Evolutionary conservation across 2,329 filamentous ascomycete genomes (phyloP).

Genomic region (Kalmusia sp.): DNA sequence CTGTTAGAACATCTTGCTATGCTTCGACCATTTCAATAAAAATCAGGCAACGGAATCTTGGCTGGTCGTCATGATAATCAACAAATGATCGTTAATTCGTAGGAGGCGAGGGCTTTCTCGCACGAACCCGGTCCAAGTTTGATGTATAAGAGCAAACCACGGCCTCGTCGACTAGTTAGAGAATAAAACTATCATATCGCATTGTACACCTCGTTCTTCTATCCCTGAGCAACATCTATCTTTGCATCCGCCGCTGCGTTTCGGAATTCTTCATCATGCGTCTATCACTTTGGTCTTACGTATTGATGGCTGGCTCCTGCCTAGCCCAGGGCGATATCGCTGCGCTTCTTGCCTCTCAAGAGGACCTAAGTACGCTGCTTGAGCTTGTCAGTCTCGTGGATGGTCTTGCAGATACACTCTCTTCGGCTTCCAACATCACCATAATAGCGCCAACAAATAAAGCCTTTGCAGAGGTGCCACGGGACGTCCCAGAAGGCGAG

Average conservation of each 20-base stretch:
- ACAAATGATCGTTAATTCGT: too few species aligned
- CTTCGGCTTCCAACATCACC: conserved; percentile 58
- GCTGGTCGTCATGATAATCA: too few species aligned
- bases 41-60: too few species aligned
- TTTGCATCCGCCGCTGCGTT: conserved; percentile 1
- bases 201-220: too few species aligned
- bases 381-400: conserved; percentile 48
- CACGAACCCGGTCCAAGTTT: too few species aligned
- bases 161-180: too few species aligned
- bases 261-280: conserved; percentile 23
- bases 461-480: conserved; percentile 47
- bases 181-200: too few species aligned
- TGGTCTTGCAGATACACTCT: conserved; percentile 47
- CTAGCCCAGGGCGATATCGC: conserved; percentile 40
- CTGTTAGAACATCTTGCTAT: too few species aligned
- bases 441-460: conserved; percentile 63
- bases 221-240: not conserved
- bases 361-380: conserved; percentile 40
- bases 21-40: too few species aligned
- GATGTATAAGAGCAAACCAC: too few species aligned
- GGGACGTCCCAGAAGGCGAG: conserved; percentile 32
- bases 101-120: too few species aligned
- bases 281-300: conserved; percentile 21
- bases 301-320: conserved; percentile 27
- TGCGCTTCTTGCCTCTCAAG: conserved; percentile 37